Evolutionary conservation across 116 monocot genomes (phyloP).

Genomic region (Posidonia oceanica): DNA sequence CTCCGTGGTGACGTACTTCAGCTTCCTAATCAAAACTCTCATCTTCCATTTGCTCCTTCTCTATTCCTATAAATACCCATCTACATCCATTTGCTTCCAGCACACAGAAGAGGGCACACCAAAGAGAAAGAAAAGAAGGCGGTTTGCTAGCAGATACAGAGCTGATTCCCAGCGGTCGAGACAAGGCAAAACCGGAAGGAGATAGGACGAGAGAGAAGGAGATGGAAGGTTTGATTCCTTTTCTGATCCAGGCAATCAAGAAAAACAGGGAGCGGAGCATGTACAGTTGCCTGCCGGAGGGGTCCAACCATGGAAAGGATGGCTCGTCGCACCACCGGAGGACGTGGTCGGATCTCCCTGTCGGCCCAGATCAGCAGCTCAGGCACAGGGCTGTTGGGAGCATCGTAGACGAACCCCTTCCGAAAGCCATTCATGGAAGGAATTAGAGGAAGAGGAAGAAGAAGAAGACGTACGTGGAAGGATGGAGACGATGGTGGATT

Average conservation of each 20-base stretch:
- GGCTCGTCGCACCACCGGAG: constrained; percentile 7
- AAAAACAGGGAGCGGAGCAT: constrained; percentile 19
- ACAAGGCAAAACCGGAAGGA: not conserved
- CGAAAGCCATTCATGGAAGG: not conserved
- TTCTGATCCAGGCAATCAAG: constrained; percentile 54
- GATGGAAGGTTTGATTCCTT: constrained; percentile 74
- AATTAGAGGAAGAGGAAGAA: not conserved
- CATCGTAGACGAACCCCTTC: not conserved
- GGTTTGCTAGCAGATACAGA: too few species aligned
- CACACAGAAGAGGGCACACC: not conserved
- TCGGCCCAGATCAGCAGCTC: not conserved
- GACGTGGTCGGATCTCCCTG: constrained; percentile 7
- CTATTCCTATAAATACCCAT: not conserved
- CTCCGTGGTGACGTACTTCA: not conserved
- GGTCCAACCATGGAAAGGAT: constrained; percentile 3
- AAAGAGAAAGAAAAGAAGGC: not conserved
- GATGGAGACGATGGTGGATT: too few species aligned
- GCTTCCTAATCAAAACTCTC: not conserved
- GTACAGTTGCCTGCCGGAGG: constrained; percentile 23
- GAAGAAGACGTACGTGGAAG: not conserved
- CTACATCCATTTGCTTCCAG: not conserved
- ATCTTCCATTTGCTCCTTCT: not conserved
- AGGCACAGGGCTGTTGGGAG: not conserved
- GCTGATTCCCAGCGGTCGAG: too few species aligned
- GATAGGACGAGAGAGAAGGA: not conserved